Evolutionary conservation across 352 stramenopile genomes (phyloP).

Genomic region (Aphanomyces cochlioides): DNA sequence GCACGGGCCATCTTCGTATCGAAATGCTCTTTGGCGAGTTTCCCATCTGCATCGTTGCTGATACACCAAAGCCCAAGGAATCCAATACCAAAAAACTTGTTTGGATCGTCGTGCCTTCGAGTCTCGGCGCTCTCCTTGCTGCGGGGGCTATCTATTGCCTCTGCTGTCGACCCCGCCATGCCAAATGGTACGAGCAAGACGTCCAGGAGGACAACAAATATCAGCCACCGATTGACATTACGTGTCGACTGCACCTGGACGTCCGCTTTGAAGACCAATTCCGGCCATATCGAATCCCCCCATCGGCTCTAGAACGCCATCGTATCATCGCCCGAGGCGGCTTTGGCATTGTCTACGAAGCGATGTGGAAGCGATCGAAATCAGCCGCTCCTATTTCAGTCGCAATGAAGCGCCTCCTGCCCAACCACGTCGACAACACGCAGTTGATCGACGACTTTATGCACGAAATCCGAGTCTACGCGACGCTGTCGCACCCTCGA

Average conservation of each 20-base stretch:
- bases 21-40: constrained; percentile 26
- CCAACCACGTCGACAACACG: constrained; percentile 13
- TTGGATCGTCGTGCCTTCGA: background rate
- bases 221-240: background rate
- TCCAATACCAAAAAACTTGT: background rate
- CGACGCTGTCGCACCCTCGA: constrained; percentile 47
- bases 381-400: constrained; percentile 4
- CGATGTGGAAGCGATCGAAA: background rate
- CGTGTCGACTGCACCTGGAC: constrained; percentile 24
- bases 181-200: constrained; percentile 4
- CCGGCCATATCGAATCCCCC: constrained; percentile 23
- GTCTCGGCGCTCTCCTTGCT: background rate
- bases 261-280: constrained; percentile 28
- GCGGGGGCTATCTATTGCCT: background rate
- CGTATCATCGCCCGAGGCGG: constrained; percentile 24
- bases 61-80: background rate
- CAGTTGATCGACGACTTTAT: constrained; percentile 38
- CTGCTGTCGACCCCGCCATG: background rate
- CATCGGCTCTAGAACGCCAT: constrained; percentile 20
- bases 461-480: constrained; percentile 66
- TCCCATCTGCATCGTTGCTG: constrained; percentile 26
- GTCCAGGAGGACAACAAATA: background rate
- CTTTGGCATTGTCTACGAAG: constrained; percentile 31
- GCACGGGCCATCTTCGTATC: background rate
- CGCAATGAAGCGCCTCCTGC: constrained; percentile 25